phyloP scores from a whole-genome alignment of 2,329 filamentous ascomycete species.

The Acarospora socialis region DNA sequence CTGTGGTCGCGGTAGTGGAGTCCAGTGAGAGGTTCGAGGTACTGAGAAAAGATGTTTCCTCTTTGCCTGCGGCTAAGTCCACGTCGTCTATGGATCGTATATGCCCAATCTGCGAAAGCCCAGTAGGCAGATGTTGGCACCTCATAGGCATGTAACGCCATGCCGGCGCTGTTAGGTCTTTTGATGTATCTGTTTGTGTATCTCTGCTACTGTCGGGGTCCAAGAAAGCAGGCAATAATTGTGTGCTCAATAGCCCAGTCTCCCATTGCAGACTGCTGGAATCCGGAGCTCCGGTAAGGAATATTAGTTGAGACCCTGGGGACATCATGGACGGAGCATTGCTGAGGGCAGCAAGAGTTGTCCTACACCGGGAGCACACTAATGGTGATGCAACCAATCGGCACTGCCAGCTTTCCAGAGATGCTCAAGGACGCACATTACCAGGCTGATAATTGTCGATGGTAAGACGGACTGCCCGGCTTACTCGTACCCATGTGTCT shows the following conservation, averaged over 20 bases:
- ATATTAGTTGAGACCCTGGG: too few species aligned
- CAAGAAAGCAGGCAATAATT: not conserved
- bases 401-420: too few species aligned
- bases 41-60: slow-evolving; percentile 20
- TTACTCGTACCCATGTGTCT: too few species aligned
- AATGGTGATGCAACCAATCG: too few species aligned
- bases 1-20: slow-evolving; percentile 11
- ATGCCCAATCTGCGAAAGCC: slow-evolving; percentile 16
- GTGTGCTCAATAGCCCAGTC: not conserved
- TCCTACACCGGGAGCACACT: too few species aligned
- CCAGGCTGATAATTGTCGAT: too few species aligned
- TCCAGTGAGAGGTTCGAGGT: slow-evolving; percentile 20
- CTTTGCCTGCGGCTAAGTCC: not conserved
- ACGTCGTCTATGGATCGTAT: slow-evolving; percentile 5
- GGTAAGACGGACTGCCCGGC: too few species aligned
- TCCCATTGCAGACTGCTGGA: not conserved
- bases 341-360: too few species aligned
- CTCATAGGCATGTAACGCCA: not conserved
- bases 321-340: too few species aligned
- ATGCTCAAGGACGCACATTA: too few species aligned
- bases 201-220: not conserved
- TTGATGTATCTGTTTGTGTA: not conserved
- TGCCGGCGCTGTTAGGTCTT: not conserved
- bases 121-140: not conserved
- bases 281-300: not conserved